Evolutionary conservation across 2,329 filamentous ascomycete species (phyloP).

Genomic region (Aureobasidium sp.): DNA sequence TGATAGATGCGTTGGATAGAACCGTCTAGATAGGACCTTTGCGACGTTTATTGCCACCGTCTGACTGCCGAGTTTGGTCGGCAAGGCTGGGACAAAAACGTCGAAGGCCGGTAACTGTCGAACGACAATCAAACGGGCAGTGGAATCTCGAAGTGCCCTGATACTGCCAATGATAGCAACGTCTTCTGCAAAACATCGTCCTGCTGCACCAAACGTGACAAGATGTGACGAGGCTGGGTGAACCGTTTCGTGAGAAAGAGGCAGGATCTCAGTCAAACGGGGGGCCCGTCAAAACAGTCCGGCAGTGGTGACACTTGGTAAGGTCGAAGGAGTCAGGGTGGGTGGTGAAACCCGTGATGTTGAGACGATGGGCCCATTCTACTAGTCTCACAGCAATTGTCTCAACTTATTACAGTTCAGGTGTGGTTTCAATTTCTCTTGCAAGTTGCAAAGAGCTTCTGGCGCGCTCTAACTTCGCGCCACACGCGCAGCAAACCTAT

Average conservation of each 20-base stretch:
- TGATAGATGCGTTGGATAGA: not conserved
- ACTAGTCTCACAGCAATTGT: conserved; percentile 4
- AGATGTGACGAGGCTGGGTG: not conserved
- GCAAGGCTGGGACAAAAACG: not conserved
- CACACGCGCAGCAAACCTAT: not conserved
- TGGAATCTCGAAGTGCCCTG: not conserved
- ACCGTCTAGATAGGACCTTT: not conserved
- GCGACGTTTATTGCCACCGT: not conserved
- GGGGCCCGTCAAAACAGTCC: not conserved
- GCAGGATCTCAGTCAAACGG: not conserved
- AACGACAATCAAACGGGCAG: not conserved
- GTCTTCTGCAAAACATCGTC: not conserved
- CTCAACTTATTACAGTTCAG: conserved; percentile 9
- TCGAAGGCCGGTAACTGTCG: not conserved
- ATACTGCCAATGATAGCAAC: not conserved
- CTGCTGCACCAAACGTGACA: not conserved
- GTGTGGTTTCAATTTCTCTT: not conserved
- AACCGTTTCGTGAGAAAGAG: not conserved
- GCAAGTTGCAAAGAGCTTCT: not conserved
- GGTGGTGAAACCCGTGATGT: conserved; percentile 1
- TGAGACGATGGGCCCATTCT: not conserved
- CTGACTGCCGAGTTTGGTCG: not conserved
- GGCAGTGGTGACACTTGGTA: not conserved
- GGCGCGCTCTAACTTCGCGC: not conserved
- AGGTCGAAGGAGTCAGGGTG: not conserved